phyloP scores from a whole-genome alignment of 257 asterid genomes.

The Vinca minor region DNA sequence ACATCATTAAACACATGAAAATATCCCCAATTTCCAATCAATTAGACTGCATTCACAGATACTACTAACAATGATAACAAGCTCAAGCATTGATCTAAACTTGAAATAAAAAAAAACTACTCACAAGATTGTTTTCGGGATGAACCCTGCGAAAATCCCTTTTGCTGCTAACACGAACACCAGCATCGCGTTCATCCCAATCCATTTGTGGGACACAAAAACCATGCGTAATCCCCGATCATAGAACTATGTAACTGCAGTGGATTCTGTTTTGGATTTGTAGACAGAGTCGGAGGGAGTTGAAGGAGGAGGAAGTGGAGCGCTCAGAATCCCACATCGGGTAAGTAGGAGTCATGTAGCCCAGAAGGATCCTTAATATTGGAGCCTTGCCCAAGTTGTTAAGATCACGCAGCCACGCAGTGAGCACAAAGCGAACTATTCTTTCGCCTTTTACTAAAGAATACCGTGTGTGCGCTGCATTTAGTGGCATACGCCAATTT shows the following conservation, averaged over 20 bases:
- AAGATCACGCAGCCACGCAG: too few relatives aligned
- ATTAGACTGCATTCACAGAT: neutral
- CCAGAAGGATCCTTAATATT: too few relatives aligned
- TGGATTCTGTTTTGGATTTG: too few relatives aligned
- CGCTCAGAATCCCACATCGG: conserved; percentile 79
- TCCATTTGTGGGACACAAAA: conserved; percentile 83
- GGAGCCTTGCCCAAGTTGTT: too few relatives aligned
- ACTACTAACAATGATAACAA: too few relatives aligned
- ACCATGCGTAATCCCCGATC: conserved; percentile 56
- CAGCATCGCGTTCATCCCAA: conserved; percentile 92
- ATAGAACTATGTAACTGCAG: too few relatives aligned
- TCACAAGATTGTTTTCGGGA: conserved; percentile 55
- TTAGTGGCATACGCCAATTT: too few relatives aligned
- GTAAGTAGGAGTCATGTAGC: too few relatives aligned
- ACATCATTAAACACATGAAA: conserved; percentile 55
- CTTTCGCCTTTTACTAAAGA: too few relatives aligned
- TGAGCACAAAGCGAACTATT: too few relatives aligned
- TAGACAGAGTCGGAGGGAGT: conserved; percentile 65
- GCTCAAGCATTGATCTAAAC: neutral
- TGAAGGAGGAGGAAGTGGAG: conserved; percentile 69
- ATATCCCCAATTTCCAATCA: neutral
- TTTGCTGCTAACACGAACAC: conserved; percentile 89
- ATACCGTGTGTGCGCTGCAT: too few relatives aligned
- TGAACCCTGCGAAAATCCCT: conserved; percentile 63
- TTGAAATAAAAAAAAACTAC: conserved; percentile 4